Base-by-base conservation (phyloP, 2,329 filamentous ascomycete genomes). In the Sporothrix protearum region DNA sequence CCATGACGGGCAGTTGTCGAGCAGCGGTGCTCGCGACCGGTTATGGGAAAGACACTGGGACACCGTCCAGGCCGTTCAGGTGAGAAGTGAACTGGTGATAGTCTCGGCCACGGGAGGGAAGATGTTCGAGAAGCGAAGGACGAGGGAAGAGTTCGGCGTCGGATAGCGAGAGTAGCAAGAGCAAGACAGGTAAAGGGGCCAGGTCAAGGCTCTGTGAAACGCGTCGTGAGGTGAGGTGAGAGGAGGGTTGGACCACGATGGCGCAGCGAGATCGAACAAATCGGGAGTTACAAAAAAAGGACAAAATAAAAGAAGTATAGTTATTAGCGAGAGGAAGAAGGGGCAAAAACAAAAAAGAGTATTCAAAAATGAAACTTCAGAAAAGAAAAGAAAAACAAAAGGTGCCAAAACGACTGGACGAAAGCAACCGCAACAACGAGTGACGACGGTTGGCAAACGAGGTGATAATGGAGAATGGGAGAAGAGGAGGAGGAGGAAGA, bases 341-440 rank as follows among this genome's bases (percentile, higher is more conserved):
- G 71, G 57, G 57, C 3, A 2, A 16, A 14, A 47, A 47, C 16
- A 39, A 39, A 51, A 28, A 7, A 49, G 9, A 63, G 45, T 1
- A 45, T 14, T 6, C 42, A 47, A 59, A 25, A 33, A 10, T 10
- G 22, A 25, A 25, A 12, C 47, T 36, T 30, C 19, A 28, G 9
- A 19, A 71, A 33, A 22, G 47, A 66, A 39, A 36, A 8, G 53
- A 71, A n/a, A 71, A 68, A 67, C 75, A 70, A 71, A 74, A 75
- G 76, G 22, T 55, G 36, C 39, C n/a, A 45, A 59, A 84, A 80
- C 78, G 81, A 83, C 76, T 73, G 80, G 71, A 76, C 68, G 55
- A 71, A 74, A 75, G 77, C 81, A 81, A 78, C 81, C 83, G 83
- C 84, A 84, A 84, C 82, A 89, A 83, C 87, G 87, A 89, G 83